phyloP scores from a whole-genome alignment of 2,329 filamentous ascomycete species.

The Ascochyta koolunga region DNA sequence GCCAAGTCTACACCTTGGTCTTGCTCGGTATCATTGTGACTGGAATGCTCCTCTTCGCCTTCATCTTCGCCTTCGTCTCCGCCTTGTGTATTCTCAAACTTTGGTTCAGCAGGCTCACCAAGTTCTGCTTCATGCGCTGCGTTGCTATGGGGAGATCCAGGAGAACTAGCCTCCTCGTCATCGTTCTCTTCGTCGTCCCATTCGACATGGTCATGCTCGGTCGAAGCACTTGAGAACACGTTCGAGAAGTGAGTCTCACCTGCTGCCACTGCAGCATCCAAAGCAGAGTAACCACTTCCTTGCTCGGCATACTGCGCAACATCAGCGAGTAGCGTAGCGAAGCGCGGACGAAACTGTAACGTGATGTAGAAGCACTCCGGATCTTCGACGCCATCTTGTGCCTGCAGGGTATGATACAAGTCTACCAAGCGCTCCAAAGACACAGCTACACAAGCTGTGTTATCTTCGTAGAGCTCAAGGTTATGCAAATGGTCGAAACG shows the following conservation, averaged over 20 bases:
- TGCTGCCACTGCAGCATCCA: conserved; percentile 42
- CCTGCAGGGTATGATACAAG: conserved; percentile 63
- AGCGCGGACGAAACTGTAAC: conserved; percentile 60
- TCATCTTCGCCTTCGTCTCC: conserved; percentile 1
- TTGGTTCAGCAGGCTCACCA: conserved; percentile 9
- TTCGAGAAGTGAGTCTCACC: conserved; percentile 37
- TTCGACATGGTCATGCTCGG: conserved; percentile 26
- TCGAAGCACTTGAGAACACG: conserved; percentile 22
- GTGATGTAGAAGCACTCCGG: conserved; percentile 64
- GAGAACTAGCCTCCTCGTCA: conserved; percentile 11
- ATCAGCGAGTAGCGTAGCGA: conserved; percentile 59
- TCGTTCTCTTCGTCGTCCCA: conserved; percentile 27
- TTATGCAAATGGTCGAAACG: conserved; percentile 48
- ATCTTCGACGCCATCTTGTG: conserved; percentile 62
- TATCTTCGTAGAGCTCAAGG: conserved; percentile 41
- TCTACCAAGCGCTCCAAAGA: conserved; percentile 60
- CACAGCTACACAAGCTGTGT: conserved; percentile 37
- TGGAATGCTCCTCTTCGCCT: not conserved
- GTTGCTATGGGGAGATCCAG: not conserved
- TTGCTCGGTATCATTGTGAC: conserved; percentile 2
- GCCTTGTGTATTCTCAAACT: conserved; percentile 1
- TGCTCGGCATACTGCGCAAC: conserved; percentile 60
- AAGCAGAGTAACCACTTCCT: conserved; percentile 63
- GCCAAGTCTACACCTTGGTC: conserved; percentile 1
- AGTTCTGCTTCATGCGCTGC: not conserved